Conservation (phyloP, 2,329 filamentous ascomycete genomes). For the Talaromyces sp. region DNA sequence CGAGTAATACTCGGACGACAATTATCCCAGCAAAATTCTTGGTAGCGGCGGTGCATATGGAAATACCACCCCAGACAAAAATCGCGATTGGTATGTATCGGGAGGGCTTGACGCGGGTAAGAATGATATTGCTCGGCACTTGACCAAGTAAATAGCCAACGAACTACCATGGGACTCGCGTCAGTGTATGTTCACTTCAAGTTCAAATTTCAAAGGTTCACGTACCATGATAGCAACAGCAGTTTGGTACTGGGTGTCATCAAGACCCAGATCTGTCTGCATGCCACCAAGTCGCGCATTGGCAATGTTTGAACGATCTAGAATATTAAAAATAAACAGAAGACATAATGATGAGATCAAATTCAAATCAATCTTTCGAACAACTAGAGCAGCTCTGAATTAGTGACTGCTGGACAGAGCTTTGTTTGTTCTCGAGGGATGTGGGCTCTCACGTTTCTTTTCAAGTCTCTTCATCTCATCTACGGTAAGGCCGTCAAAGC, state of each 20-base stretch:
- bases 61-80: slow-evolving; percentile 62
- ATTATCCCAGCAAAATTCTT: slow-evolving; percentile 59
- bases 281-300: slow-evolving; percentile 67
- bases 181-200: background rate
- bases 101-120: slow-evolving; percentile 54
- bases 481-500: slow-evolving; percentile 2
- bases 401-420: too few relatives aligned
- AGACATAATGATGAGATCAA: slow-evolving; percentile 18
- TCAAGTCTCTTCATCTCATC: slow-evolving; percentile 4
- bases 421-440: too few relatives aligned
- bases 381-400: slow-evolving; percentile 5
- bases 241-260: slow-evolving; percentile 64
- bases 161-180: background rate
- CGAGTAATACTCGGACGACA: slow-evolving; percentile 59
- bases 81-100: slow-evolving; percentile 57
- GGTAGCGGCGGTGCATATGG: slow-evolving; percentile 56
- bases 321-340: slow-evolving; percentile 36
- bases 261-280: slow-evolving; percentile 61
- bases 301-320: slow-evolving; percentile 70
- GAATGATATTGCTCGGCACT: slow-evolving; percentile 51
- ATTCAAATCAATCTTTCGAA: slow-evolving; percentile 20
- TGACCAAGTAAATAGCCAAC: slow-evolving; percentile 19
- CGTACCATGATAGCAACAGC: slow-evolving; percentile 65
- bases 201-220: background rate
- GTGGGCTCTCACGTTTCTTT: slow-evolving; percentile 5